Percentiles rank a stretch among this genome's conserved stretches.
Conservation (phyloP, 2,329 filamentous ascomycete genomes). For the Claviceps cyperi region DNA sequence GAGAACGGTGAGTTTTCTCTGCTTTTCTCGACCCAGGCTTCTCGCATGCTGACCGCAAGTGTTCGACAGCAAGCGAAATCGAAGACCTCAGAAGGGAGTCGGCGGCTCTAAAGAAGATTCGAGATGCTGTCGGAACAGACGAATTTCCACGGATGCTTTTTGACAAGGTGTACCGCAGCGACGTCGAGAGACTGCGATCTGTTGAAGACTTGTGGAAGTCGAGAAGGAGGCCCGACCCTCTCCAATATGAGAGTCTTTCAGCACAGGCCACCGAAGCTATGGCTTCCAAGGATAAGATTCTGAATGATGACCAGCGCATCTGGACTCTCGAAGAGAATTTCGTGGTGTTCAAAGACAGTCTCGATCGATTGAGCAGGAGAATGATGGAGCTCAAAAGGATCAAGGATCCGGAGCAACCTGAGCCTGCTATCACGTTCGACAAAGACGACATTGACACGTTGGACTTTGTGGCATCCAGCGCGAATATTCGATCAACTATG, state of each 20-base stretch:
- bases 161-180: slow-evolving; percentile 79
- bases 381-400: slow-evolving; percentile 47
- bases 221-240: slow-evolving; percentile 55
- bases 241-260: slow-evolving; percentile 52
- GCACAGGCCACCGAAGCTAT: slow-evolving; percentile 34
- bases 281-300: slow-evolving; percentile 36
- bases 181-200: slow-evolving; percentile 66
- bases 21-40: neutral
- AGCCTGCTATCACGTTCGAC: slow-evolving; percentile 71
- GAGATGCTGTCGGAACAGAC: slow-evolving; percentile 62
- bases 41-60: neutral
- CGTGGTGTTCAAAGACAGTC: slow-evolving; percentile 71
- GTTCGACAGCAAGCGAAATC: slow-evolving; percentile 54
- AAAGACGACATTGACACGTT: slow-evolving; percentile 94
- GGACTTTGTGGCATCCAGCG: slow-evolving; percentile 82
- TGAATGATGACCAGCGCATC: slow-evolving; percentile 54
- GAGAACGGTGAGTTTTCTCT: slow-evolving; percentile 50
- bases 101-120: slow-evolving; percentile 68
- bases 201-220: slow-evolving; percentile 97
- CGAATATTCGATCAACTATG: slow-evolving; percentile 77
- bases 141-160: slow-evolving; percentile 72
- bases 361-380: slow-evolving; percentile 62
- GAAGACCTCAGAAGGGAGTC: slow-evolving; percentile 75
- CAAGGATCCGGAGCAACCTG: slow-evolving; percentile 31
- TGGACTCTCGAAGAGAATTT: slow-evolving; percentile 83